Percentiles rank a stretch among this genome's conserved stretches.
phyloP scores from a whole-genome alignment of 2,329 filamentous ascomycete genomes.

The Hypoxylon sp. region DNA sequence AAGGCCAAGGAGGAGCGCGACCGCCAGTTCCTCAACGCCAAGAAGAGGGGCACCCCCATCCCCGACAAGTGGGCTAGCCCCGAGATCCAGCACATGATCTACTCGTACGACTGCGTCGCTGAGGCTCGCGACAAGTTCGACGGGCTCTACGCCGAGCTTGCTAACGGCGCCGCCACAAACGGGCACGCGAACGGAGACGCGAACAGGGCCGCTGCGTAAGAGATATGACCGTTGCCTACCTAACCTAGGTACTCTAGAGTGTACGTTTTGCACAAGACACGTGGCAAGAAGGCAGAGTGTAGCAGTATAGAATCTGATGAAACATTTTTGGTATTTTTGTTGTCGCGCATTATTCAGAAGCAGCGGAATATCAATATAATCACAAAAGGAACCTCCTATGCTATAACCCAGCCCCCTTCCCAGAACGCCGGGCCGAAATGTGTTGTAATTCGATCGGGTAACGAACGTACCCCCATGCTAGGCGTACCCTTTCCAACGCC shows the following conservation, averaged over 20 bases:
- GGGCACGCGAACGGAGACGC: constrained; percentile 10
- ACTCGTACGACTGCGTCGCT: constrained; percentile 67
- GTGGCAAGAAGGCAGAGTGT: constrained; percentile 12
- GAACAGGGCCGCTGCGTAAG: neutral
- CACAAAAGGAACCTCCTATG: constrained; percentile 22
- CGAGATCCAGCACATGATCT: constrained; percentile 72
- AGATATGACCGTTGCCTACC: neutral
- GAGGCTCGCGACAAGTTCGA: constrained; percentile 62
- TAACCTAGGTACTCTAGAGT: no score
- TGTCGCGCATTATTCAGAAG: constrained; percentile 1
- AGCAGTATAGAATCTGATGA: constrained; percentile 7
- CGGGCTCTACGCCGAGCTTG: constrained; percentile 51
- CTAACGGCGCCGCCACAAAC: constrained; percentile 23
- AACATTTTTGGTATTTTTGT: constrained; percentile 4
- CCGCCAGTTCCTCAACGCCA: constrained; percentile 61
- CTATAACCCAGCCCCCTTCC: constrained; percentile 10
- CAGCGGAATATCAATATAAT: constrained; percentile 13
- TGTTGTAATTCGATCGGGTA: neutral
- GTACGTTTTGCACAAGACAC: constrained; percentile 25
- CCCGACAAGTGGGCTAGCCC: constrained; percentile 77
- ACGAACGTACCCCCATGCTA: constrained; percentile 5
- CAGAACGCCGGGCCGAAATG: constrained; percentile 13
- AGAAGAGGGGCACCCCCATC: constrained; percentile 56
- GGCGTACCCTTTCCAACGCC: constrained; percentile 5
- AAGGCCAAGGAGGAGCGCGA: constrained; percentile 67